Evolutionary conservation across 441 rosid species (phyloP), one percentile per base, ranked within the genome.

Genomic region (Jatropha multifida): DNA sequence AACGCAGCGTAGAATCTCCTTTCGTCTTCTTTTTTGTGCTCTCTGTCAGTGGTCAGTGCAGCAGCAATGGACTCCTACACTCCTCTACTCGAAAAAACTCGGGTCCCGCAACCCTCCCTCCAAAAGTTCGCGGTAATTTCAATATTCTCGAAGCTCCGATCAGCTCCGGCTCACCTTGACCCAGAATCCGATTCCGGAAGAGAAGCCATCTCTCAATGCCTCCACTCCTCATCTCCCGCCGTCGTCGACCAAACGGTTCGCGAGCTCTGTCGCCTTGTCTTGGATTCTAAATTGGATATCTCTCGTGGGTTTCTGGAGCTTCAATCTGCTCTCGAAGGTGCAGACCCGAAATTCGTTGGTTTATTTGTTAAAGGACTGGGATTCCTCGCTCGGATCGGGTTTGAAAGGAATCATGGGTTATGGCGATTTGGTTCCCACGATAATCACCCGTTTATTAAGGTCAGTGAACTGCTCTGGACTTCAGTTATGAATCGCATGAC

Each of bases 231-330:
- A 10, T 89, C 92, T n/a, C 72, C 88, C 49, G 82, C 94, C 49
- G 98, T 93, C 52, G 92, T 88, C 74, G 94, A 95, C 80, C 98
- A 93, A 74, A 78, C 97, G 13, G 94, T 90, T 77, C 92, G 92
- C 68, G 98, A 95, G 86, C 83, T 93, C 54, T 90, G 96, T 83
- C 89, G 91, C 65, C 86, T 93, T 65, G 90, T 93, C 64, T 80
- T 81, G 32, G 93, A 89, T 81, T 84, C 91, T 56, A 83, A 71
- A 66, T 54, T 88, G 67, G 87, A 90, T 68, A 71, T 87, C 68
- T 78, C 94, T 56, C 83, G 81, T 65, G 92, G 88, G 1, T 78
- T 93, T 75, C 37, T 89, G 77, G 97, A 91, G 85, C 94, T 93
- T 65, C 99, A 88, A 76, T 90, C 97, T 15, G 86, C 98, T 15